Conservation (phyloP, 331 rosid species). For the Ulmus americana region DNA sequence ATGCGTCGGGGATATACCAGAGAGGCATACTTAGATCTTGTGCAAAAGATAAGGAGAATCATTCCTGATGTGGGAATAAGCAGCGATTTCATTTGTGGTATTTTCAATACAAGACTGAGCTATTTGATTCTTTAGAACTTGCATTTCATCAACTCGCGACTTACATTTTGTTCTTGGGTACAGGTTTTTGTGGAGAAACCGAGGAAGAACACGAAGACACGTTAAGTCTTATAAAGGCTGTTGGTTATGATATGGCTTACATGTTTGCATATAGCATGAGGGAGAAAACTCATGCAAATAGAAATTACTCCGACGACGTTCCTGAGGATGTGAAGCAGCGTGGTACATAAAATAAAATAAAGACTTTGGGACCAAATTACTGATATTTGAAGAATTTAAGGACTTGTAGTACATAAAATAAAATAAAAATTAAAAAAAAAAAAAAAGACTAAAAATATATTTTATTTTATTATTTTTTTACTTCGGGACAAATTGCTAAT, state of each 20-base stretch:
- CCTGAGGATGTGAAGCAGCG: conserved; percentile 87
- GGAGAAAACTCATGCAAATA: conserved; percentile 94
- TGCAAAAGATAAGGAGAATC: conserved; percentile 61
- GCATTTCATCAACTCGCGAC: background rate
- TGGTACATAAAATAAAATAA: too few species aligned
- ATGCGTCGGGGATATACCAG: conserved; percentile 98
- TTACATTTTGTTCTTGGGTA: conserved; percentile 16
- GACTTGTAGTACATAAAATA: too few species aligned
- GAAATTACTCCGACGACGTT: conserved; percentile 79
- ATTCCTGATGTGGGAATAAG: conserved; percentile 88
- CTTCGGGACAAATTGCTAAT: too few species aligned
- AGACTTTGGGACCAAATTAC: too few species aligned
- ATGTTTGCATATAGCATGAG: conserved; percentile 99
- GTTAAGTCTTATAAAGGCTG: conserved; percentile 55
- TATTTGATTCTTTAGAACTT: background rate
- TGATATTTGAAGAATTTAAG: too few species aligned
- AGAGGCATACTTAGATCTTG: conserved; percentile 86
- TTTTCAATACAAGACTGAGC: background rate
- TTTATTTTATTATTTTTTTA: too few species aligned
- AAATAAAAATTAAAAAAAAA: too few species aligned
- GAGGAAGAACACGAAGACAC: conserved; percentile 85
- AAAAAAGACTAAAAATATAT: too few species aligned
- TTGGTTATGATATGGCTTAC: conserved; percentile 91
- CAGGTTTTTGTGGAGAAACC: conserved; percentile 94
- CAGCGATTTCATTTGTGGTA: conserved; percentile 94